A percentile compares a stretch with the other conserved stretches of the same genome.
Conservation (phyloP, 2,329 filamentous ascomycete species). For the Mycosphaerella sp. region DNA sequence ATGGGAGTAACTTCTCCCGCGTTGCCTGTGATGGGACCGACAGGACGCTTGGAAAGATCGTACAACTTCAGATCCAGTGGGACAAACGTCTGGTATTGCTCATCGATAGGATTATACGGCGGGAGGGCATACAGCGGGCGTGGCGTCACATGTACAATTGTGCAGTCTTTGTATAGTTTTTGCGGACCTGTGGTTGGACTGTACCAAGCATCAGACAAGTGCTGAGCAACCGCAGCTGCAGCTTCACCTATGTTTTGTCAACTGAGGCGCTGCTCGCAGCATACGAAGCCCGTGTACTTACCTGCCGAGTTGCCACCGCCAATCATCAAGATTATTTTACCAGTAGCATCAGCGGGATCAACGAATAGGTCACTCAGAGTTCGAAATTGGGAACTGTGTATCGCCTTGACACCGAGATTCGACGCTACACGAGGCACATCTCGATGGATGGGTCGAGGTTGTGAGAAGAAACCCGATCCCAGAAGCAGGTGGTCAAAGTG, state of each 20-base stretch:
- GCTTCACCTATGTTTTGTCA: conserved; percentile 53
- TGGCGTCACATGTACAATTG: conserved; percentile 63
- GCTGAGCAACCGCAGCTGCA: conserved; percentile 63
- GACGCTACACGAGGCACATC: conserved; percentile 30
- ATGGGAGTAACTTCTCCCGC: conserved; percentile 60
- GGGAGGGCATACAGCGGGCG: conserved; percentile 69
- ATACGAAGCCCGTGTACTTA: background rate
- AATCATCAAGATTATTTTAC: conserved; percentile 63
- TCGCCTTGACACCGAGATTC: conserved; percentile 38
- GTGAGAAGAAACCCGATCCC: conserved; percentile 70
- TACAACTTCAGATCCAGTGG: conserved; percentile 69
- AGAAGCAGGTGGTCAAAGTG: conserved; percentile 68
- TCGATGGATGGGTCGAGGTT: conserved; percentile 52
- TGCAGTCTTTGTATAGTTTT: conserved; percentile 39
- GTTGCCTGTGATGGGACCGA: conserved; percentile 53
- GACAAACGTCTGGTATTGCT: conserved; percentile 50
- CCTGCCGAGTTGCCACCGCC: conserved; percentile 74
- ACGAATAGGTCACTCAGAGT: conserved; percentile 40
- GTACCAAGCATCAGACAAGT: conserved; percentile 59
- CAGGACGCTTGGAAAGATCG: conserved; percentile 58
- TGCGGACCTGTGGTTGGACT: conserved; percentile 38
- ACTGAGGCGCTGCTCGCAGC: background rate
- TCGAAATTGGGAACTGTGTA: conserved; percentile 65
- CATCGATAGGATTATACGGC: conserved; percentile 39
- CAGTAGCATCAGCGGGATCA: conserved; percentile 19